Percentiles rank a stretch among this genome's conserved stretches.
Conservation (phyloP, 768 basidiomycete species). For the Lactifluus volemus region DNA sequence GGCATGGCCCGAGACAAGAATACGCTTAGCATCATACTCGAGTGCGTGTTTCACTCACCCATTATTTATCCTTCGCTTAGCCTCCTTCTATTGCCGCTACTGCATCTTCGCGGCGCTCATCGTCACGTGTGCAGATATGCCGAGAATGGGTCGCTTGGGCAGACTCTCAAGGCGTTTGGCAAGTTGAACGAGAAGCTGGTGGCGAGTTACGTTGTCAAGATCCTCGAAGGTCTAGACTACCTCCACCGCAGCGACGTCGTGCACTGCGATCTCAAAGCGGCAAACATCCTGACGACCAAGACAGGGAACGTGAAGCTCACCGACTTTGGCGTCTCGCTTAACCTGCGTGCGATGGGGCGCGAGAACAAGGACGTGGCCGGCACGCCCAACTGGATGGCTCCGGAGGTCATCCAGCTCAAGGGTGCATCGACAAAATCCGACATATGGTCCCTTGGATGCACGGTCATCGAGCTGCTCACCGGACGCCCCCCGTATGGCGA, state of each 20-base stretch:
- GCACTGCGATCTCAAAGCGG: conserved; percentile 97
- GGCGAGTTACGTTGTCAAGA: conserved; percentile 91
- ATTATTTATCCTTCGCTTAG: conserved; percentile 8
- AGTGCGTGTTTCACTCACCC: conserved; percentile 47
- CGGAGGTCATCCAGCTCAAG: conserved; percentile 92
- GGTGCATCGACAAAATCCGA: conserved; percentile 91
- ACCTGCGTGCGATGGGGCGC: conserved; percentile 81
- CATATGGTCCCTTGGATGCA: conserved; percentile 94
- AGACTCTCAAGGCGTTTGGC: conserved; percentile 89
- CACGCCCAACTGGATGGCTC: conserved; percentile 99
- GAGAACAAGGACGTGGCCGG: conserved; percentile 84
- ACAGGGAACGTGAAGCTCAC: conserved; percentile 95
- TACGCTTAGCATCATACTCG: conserved; percentile 85
- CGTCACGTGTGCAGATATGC: conserved; percentile 57
- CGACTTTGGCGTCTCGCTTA: conserved; percentile 96
- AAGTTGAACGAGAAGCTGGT: conserved; percentile 89
- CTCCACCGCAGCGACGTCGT: conserved; percentile 86
- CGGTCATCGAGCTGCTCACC: conserved; percentile 88
- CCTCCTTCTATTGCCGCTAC: not conserved
- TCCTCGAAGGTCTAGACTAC: conserved; percentile 91
- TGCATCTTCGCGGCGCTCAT: not conserved
- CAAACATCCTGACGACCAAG: conserved; percentile 98
- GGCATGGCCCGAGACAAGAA: conserved; percentile 89
- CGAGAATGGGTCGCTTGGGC: conserved; percentile 92
- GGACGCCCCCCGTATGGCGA: conserved; percentile 90